Evolutionary conservation across 768 basidiomycete species (phyloP), one percentile per base, ranked within the genome.

Genomic region (Trametes punicea): DNA sequence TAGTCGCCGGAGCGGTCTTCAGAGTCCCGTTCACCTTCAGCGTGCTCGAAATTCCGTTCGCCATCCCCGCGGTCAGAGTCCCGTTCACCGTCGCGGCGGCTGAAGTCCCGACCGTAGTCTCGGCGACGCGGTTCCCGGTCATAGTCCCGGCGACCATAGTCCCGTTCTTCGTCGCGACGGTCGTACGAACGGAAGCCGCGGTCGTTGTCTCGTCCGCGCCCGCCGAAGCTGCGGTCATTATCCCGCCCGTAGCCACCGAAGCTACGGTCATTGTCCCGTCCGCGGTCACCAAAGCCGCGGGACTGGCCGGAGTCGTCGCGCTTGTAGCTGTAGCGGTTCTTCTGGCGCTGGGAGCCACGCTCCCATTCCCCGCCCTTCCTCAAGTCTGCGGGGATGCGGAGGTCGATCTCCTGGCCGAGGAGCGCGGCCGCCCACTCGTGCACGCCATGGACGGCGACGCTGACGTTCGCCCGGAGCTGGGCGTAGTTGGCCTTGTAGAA

Each of bases 341-440:
- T 13, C 31, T 13, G 31, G 31, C 31, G 31, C 31, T 31, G 31
- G 34, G n/a, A 36, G 34, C 34, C 15, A 16, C 34, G 34, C 34
- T n/a, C 13, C 34, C 34, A 15, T 36, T 13, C n/a, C n/a, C n/a
- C 30, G 30, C 30, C n/a, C n/a, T n/a, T n/a, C n/a, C n/a, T n/a
- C n/a, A 87, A 79, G 44, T 59, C 59, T 2, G 67, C 65, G 2
- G 78, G 78, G 13, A 88, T 72, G 63, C 75, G 77, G 2, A 88
- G 85, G 20, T 82, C 71, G 26, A 66, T 55, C 0, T 69, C 46
- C 48, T 88, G 65, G 20, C 87, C 87, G 30, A 77, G 74, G 2
- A 77, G 81, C 33, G 80, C 77, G 1, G 72, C 72, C 0, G 84
- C 69, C 88, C 90, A 92, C 31, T 75, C 71, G 68, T 82, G 80